Evolutionary conservation across 2,329 filamentous ascomycete species (phyloP).

Genomic region (Cytospora piceae): DNA sequence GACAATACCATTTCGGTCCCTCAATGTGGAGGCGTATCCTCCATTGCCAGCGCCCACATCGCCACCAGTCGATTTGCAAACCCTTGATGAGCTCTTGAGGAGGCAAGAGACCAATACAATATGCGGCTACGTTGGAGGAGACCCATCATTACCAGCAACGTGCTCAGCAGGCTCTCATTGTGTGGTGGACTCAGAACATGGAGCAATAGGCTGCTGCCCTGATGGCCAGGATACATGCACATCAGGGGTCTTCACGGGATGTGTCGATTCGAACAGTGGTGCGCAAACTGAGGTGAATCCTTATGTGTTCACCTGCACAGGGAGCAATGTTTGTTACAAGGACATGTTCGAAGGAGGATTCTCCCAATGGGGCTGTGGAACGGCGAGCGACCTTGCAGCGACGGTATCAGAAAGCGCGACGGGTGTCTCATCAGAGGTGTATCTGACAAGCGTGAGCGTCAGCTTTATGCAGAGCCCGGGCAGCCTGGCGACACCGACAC

Average conservation of each 20-base stretch:
- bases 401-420: conserved; percentile 52
- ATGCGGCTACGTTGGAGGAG: conserved; percentile 61
- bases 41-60: conserved; percentile 44
- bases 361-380: conserved; percentile 61
- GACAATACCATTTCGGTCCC: conserved; percentile 37
- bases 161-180: conserved; percentile 63
- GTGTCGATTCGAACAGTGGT: conserved; percentile 56
- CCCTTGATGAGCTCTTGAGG: conserved; percentile 42
- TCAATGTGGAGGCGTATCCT: conserved; percentile 42
- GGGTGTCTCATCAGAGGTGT: conserved; percentile 44
- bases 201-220: conserved; percentile 61
- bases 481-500: conserved; percentile 47
- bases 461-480: conserved; percentile 46
- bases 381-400: conserved; percentile 51
- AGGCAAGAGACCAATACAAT: conserved; percentile 55
- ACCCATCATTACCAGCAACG: conserved; percentile 57
- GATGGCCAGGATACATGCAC: conserved; percentile 54
- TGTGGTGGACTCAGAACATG: conserved; percentile 53
- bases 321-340: conserved; percentile 56
- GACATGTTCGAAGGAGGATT: conserved; percentile 60
- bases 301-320: conserved; percentile 60
- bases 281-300: conserved; percentile 57
- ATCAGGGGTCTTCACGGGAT: conserved; percentile 60
- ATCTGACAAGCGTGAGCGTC: conserved; percentile 46
- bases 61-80: conserved; percentile 42